phyloP scores from a whole-genome alignment of 1,284 basidiomycete genomes.

The Chondrostereum purpureum region DNA sequence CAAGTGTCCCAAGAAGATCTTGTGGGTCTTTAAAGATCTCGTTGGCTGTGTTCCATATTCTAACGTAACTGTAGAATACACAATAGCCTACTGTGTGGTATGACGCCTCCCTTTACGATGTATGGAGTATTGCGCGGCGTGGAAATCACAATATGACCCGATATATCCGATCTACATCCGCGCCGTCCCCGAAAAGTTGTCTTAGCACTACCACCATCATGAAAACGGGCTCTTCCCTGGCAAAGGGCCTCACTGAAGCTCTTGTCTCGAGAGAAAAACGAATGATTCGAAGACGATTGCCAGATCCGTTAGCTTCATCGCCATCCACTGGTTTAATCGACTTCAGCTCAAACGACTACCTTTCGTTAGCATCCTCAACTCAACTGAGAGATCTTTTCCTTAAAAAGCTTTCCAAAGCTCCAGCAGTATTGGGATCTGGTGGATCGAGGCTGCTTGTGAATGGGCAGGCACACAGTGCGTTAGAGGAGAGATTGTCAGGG shows the following conservation, averaged over 20 bases:
- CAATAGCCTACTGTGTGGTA: no score
- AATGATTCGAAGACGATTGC: constrained; percentile 55
- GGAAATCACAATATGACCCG: neutral
- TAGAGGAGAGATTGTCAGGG: constrained; percentile 60
- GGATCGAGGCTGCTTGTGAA: constrained; percentile 90
- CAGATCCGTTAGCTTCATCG: constrained; percentile 34
- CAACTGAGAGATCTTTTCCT: constrained; percentile 56
- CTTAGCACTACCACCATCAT: neutral
- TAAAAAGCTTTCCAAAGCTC: constrained; percentile 39
- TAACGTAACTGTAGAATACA: no score
- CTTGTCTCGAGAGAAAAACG: constrained; percentile 58
- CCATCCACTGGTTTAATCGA: constrained; percentile 45
- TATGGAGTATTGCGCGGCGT: no score
- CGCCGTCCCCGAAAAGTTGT: neutral
- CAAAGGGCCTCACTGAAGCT: constrained; percentile 24
- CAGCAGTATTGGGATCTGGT: constrained; percentile 79
- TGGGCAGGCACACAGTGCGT: constrained; percentile 53
- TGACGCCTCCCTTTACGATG: no score
- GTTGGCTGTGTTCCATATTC: no score
- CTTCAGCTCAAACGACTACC: constrained; percentile 92
- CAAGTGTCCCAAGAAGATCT: no score
- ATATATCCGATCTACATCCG: neutral
- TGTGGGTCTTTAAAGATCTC: no score
- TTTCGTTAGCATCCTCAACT: constrained; percentile 69
- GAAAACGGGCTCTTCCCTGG: neutral